Evolutionary conservation across 164 flowering plant genomes (phyloP).

Genomic region (Piper longum): DNA sequence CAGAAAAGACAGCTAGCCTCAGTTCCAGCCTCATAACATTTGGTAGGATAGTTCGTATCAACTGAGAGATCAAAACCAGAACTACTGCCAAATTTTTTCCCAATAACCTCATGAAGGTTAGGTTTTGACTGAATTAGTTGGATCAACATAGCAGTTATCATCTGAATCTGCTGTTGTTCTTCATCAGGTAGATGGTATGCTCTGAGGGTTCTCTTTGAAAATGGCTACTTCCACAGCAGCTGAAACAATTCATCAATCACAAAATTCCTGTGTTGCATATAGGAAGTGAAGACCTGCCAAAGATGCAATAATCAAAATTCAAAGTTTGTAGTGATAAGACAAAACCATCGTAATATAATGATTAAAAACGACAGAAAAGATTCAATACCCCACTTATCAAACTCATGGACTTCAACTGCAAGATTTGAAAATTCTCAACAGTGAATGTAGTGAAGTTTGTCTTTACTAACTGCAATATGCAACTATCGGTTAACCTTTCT

Average conservation of each 20-base stretch:
- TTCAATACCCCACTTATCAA: slow-evolving; percentile 64
- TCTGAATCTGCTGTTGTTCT: slow-evolving; percentile 91
- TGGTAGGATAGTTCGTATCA: slow-evolving; percentile 44
- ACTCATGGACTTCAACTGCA: slow-evolving; percentile 82
- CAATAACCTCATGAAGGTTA: slow-evolving; percentile 56
- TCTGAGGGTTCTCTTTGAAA: slow-evolving; percentile 66
- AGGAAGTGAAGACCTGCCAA: slow-evolving; percentile 69
- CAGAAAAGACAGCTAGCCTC: slow-evolving; percentile 83
- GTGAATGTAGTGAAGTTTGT: slow-evolving; percentile 68
- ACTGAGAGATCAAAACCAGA: slow-evolving; percentile 39
- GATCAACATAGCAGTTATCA: slow-evolving; percentile 82
- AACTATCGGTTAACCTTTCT: slow-evolving; percentile 83
- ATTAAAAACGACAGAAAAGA: slow-evolving; percentile 2
- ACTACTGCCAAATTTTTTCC: slow-evolving; percentile 30
- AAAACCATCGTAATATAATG: neutral
- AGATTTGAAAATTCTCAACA: slow-evolving; percentile 86
- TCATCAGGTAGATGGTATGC: slow-evolving; percentile 85
- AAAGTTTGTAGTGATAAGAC: neutral
- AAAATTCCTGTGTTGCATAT: slow-evolving; percentile 62
- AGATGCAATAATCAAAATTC: slow-evolving; percentile 8
- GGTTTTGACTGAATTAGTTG: slow-evolving; percentile 80
- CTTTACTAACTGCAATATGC: slow-evolving; percentile 72
- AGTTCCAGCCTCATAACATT: slow-evolving; percentile 67
- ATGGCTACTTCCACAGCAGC: slow-evolving; percentile 74
- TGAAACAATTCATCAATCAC: slow-evolving; percentile 74